These are phyloP conservation scores for Flaveria brownii DNA, from an alignment of 129 eudicot genomes.

Conservation along the genomic window DNA sequence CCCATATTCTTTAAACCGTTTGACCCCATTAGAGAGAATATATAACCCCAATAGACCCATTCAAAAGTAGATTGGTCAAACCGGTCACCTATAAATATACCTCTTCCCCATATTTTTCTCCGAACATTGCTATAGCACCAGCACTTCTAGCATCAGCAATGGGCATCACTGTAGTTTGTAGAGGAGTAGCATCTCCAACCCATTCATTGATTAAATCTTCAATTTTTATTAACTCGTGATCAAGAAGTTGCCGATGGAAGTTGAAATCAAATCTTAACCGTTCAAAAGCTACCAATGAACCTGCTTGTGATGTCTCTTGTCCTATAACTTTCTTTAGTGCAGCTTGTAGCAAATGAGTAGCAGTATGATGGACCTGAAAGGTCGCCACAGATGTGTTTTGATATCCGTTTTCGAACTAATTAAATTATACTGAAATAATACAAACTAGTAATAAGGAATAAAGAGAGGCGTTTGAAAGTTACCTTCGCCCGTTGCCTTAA, in stretches of 20 bases:
- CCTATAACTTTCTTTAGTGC: slow-evolving; percentile 91
- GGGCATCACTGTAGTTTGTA: slow-evolving; percentile 82
- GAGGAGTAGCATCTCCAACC: slow-evolving; percentile 76
- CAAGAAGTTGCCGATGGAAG: slow-evolving; percentile 76
- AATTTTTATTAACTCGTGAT: slow-evolving; percentile 66
- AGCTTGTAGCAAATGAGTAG: slow-evolving; percentile 95
- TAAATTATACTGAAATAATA: not conserved
- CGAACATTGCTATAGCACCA: slow-evolving; percentile 98
- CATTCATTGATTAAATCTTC: slow-evolving; percentile 80
- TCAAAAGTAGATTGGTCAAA: not conserved
- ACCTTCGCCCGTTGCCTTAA: slow-evolving; percentile 92
- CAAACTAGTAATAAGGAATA: not conserved
- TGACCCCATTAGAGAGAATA: not conserved
- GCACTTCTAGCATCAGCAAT: slow-evolving; percentile 80
- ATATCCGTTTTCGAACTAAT: not conserved
- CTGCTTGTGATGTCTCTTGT: slow-evolving; percentile 95
- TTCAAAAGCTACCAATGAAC: slow-evolving; percentile 96
- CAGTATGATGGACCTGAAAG: slow-evolving; percentile 87
- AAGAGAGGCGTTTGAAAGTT: not conserved
- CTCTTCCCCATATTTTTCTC: slow-evolving; percentile 96
- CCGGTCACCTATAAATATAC: slow-evolving; percentile 31
- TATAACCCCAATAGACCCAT: not conserved
- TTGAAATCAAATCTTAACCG: slow-evolving; percentile 97
- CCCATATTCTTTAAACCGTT: not conserved
- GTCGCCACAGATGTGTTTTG: not conserved